These are phyloP conservation scores for Acanthamoeba healyi DNA, from an alignment of 208 protist species.

Conservation along the genomic window DNA sequence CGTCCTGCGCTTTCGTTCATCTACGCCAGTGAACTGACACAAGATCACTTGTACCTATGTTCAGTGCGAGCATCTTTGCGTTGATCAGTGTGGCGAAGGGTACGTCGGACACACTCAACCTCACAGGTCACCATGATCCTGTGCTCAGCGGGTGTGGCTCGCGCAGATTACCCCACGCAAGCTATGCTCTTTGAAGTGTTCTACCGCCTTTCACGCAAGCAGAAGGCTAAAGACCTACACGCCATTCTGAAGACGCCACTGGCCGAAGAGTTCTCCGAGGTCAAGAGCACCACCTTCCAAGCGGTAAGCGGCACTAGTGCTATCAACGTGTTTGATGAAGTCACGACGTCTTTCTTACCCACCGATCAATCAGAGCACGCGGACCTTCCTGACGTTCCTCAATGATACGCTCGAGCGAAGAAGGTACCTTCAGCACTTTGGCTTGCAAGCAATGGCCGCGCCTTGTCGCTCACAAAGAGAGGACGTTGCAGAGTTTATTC, in stretches of 20 bases:
- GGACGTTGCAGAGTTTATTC: conserved; percentile 23
- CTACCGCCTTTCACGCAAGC: background rate
- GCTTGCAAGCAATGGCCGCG: background rate
- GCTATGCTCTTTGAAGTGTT: conserved; percentile 52
- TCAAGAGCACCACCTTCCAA: background rate
- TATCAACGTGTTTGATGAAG: background rate
- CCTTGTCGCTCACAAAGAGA: background rate
- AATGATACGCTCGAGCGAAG: background rate
- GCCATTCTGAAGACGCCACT: background rate
- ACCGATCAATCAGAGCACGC: background rate
- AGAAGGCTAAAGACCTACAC: background rate
- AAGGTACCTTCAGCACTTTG: background rate
- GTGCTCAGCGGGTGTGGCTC: background rate
- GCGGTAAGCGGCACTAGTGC: background rate
- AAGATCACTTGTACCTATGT: background rate
- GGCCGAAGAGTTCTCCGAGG: background rate
- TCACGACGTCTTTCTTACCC: no score
- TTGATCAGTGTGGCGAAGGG: background rate
- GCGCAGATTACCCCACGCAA: conserved; percentile 29
- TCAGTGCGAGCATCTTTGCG: background rate
- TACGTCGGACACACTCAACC: no score
- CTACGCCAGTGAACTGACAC: no score
- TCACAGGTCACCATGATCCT: background rate
- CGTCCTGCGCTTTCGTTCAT: background rate
- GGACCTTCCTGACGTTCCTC: background rate